These are phyloP conservation scores for Corchorus olitorius DNA, from an alignment of 345 rosid genomes.

Conservation along the genomic window DNA sequence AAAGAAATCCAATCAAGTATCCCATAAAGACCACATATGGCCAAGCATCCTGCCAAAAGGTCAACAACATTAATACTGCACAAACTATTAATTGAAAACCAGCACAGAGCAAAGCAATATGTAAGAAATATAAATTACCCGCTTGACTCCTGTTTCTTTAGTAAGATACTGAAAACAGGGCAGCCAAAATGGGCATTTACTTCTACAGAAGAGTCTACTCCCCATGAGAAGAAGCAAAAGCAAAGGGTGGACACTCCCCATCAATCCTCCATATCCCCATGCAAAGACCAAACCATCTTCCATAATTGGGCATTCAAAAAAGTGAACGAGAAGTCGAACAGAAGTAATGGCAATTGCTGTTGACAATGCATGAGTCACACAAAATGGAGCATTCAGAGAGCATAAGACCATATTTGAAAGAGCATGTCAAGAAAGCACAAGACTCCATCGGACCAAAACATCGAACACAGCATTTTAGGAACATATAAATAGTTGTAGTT, in stretches of 20 bases:
- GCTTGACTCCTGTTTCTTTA: slow-evolving; percentile 43
- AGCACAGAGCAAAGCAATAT: slow-evolving; percentile 27
- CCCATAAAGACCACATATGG: slow-evolving; percentile 48
- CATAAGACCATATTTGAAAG: slow-evolving; percentile 40
- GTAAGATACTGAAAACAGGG: slow-evolving; percentile 34
- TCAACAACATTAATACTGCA: slow-evolving; percentile 40
- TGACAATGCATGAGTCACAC: slow-evolving; percentile 32
- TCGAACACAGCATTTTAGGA: slow-evolving; percentile 45
- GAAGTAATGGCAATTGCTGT: slow-evolving; percentile 28
- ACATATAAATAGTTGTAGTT: slow-evolving; percentile 41
- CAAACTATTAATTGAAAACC: slow-evolving; percentile 27
- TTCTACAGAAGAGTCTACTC: slow-evolving; percentile 34
- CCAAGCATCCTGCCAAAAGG: slow-evolving; percentile 62
- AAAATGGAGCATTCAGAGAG: slow-evolving; percentile 44
- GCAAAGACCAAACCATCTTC: slow-evolving; percentile 28
- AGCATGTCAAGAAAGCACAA: slow-evolving; percentile 52
- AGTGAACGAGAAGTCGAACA: slow-evolving; percentile 16
- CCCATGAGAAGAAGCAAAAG: slow-evolving; percentile 32
- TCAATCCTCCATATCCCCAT: slow-evolving; percentile 38
- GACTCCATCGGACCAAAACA: slow-evolving; percentile 42
- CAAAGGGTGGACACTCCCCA: slow-evolving; percentile 29
- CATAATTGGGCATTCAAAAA: slow-evolving; percentile 24
- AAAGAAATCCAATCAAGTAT: slow-evolving; percentile 48
- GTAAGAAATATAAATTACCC: slow-evolving; percentile 41
- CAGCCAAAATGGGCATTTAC: slow-evolving; percentile 35